Percentiles rank a stretch among this genome's conserved stretches.
Conservation (phyloP, 2,329 filamentous ascomycete species). For the Teratosphaeriaceae sp. region DNA sequence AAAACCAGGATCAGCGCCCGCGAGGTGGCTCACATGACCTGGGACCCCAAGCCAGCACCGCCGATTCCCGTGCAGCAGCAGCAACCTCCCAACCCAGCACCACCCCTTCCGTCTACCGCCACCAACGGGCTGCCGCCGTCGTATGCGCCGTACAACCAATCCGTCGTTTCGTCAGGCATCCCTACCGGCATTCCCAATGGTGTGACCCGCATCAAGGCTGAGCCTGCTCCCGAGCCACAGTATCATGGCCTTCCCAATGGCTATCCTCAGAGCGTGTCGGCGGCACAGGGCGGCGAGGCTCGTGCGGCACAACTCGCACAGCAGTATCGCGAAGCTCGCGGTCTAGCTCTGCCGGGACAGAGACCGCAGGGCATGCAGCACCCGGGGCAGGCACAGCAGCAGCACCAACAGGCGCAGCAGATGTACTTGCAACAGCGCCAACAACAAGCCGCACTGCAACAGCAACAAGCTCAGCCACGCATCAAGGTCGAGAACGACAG, state of each 20-base stretch:
- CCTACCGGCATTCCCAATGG: too few relatives aligned
- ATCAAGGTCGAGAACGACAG: constrained; percentile 30
- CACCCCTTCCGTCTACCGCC: constrained; percentile 12
- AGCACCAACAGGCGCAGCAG: constrained; percentile 33
- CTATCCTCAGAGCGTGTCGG: constrained; percentile 18
- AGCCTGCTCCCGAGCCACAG: constrained; percentile 36
- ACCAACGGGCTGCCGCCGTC: constrained; percentile 16
- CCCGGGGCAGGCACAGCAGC: constrained; percentile 30
- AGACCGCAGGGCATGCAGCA: constrained; percentile 31
- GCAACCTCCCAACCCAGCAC: constrained; percentile 20
- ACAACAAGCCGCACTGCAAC: constrained; percentile 19
- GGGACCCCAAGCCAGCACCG: constrained; percentile 71
- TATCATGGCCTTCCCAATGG: constrained; percentile 24
- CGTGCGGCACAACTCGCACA: constrained; percentile 50
- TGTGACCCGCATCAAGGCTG: constrained; percentile 46
- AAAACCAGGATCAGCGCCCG: constrained; percentile 82
- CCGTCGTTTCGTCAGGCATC: too few relatives aligned
- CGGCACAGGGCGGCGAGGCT: constrained; percentile 35
- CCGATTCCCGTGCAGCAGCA: constrained; percentile 46
- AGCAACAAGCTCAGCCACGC: constrained; percentile 26
- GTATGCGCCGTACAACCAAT: constrained; percentile 15
- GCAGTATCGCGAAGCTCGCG: constrained; percentile 48
- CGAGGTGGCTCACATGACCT: constrained; percentile 82
- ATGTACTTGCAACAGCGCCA: constrained; percentile 21
- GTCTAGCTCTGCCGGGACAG: constrained; percentile 27